These are phyloP conservation scores for Schizonepeta tenuifolia DNA, from an alignment of 257 asterid genomes.

Conservation along the genomic window DNA sequence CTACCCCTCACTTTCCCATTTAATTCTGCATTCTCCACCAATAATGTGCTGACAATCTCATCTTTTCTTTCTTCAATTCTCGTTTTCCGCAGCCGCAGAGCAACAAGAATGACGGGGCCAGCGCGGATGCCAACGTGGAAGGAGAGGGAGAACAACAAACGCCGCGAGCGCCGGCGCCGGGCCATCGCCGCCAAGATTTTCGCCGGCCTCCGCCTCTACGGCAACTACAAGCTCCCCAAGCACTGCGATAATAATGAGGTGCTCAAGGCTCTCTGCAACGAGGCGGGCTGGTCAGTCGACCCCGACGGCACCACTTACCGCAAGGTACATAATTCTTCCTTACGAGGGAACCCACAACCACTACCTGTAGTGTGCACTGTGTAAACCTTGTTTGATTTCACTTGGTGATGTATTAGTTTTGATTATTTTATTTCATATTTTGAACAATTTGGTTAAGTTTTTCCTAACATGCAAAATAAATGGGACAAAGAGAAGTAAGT, in stretches of 20 bases:
- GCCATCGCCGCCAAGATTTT: constrained; percentile 77
- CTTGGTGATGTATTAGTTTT: too few species aligned
- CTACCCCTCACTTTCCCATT: neutral
- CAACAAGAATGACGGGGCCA: constrained; percentile 40
- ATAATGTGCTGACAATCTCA: neutral
- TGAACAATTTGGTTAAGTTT: too few species aligned
- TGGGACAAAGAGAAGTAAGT: too few species aligned
- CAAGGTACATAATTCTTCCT: too few species aligned
- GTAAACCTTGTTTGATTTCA: too few species aligned
- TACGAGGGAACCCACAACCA: too few species aligned
- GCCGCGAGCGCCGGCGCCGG: constrained; percentile 72
- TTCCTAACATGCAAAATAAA: too few species aligned
- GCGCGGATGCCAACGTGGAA: constrained; percentile 72
- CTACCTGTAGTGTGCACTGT: too few species aligned
- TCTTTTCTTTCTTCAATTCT: neutral
- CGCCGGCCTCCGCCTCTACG: constrained; percentile 71
- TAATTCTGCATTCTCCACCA: constrained; percentile 26
- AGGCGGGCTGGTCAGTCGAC: constrained; percentile 78
- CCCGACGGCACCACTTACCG: constrained; percentile 80
- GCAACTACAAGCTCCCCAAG: constrained; percentile 67
- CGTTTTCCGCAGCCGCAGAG: too few species aligned
- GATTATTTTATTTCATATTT: too few species aligned
- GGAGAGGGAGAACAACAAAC: constrained; percentile 82
- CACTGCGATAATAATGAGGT: constrained; percentile 81
- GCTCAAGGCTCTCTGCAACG: constrained; percentile 72